Conservation (phyloP, 345 rosid genomes). For the Eucalyptus cloeziana region DNA sequence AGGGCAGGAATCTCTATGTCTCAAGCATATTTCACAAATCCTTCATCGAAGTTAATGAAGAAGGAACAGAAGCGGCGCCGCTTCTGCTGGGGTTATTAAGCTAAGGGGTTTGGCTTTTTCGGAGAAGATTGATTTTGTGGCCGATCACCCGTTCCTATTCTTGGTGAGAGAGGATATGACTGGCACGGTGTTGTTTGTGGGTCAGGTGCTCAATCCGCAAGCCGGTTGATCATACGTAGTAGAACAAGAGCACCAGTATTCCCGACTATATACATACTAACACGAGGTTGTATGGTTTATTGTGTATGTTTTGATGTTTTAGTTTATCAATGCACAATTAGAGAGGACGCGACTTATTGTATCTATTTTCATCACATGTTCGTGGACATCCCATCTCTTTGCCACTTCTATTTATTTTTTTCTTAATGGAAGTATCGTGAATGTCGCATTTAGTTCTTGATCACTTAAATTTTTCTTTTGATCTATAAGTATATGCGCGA, state of each 20-base stretch:
- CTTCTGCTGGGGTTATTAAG: not conserved
- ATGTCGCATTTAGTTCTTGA: not conserved
- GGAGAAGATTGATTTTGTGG: not conserved
- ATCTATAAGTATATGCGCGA: not conserved
- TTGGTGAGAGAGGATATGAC: slow-evolving; percentile 1
- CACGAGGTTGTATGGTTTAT: not conserved
- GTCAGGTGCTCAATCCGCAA: slow-evolving; percentile 2
- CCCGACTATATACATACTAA: not conserved
- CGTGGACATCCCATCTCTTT: not conserved
- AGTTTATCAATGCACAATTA: not conserved
- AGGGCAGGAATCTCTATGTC: not conserved
- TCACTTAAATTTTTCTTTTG: not conserved
- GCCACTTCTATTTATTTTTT: not conserved
- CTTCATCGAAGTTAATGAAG: slow-evolving; percentile 6
- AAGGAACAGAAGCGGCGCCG: slow-evolving; percentile 4
- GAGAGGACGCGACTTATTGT: not conserved
- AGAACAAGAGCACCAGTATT: not conserved
- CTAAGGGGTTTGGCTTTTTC: not conserved
- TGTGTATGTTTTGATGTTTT: not conserved
- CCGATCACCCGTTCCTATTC: slow-evolving; percentile 2
- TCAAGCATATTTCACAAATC: slow-evolving; percentile 3
- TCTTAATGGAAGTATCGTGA: not conserved
- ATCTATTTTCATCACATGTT: not conserved
- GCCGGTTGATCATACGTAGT: not conserved
- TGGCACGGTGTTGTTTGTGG: not conserved